Base-by-base conservation (phyloP, 1,284 basidiomycete genomes). In the Amylostereum chailletii region DNA sequence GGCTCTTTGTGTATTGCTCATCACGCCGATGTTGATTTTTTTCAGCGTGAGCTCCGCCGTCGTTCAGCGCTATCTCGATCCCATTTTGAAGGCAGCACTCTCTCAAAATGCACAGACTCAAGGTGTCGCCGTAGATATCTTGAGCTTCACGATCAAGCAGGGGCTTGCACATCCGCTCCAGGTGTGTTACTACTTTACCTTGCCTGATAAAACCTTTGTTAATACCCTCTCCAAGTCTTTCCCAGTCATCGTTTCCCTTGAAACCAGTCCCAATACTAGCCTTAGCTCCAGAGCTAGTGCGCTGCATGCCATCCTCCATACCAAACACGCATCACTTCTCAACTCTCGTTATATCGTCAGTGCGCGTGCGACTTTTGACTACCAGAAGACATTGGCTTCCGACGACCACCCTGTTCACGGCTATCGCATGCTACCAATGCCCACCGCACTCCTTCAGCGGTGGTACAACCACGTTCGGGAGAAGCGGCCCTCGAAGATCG, bases 381-480 rank as follows among this genome's bases (percentile, higher is more conserved):
- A 94, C 62, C 92, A 95, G 69, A 75, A 76, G 57, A 77, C 74
- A 48, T 66, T 86, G 34, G 59, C 61, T 8, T 29, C 2, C 47
- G 27, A 11, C 8, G 32, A 27, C 6, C 37, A 40, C 9, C 38
- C 51, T 2, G 52, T 41, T n/a, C 9, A 48, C 85, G 86, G 89
- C 5, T 86, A 78, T 59, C 79, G 83, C 19, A 66, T 77, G 42
- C 74, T 76, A 53, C 70, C 76, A 2, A 67, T 68, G 4, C 81
- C 87, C 0, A 71, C 73, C 0, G 92, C 94, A 0, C 67, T 94
- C 33, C 68, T 99, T 27, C 84, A 88, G 51, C 77, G 83, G 10
- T 99, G 95, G 95, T 99, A 95, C 64, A 77, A 82, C 0, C 76
- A 97, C 19, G 77, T 96, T 29, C 77, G 87, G 31, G 95, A 98